A percentile compares a stretch with the other conserved stretches of the same genome.
phyloP scores from a whole-genome alignment of 2,329 filamentous ascomycete genomes.

The Penicillium sp. region DNA sequence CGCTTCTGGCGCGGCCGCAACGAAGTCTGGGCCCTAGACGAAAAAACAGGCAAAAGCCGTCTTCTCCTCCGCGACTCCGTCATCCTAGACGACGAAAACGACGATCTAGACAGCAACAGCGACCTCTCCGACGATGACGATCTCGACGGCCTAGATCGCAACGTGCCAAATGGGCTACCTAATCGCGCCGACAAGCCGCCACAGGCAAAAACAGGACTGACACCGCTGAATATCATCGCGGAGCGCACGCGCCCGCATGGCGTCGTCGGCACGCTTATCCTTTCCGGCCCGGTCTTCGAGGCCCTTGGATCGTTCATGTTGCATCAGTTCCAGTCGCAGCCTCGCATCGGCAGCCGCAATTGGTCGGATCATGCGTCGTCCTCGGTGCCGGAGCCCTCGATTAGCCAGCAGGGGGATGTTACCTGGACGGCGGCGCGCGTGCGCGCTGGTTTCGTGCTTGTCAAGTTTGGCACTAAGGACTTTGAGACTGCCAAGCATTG shows the following conservation, averaged over 20 bases:
- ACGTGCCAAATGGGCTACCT: slow-evolving; percentile 7
- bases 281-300: slow-evolving; percentile 70
- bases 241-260: slow-evolving; percentile 71
- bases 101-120: slow-evolving; percentile 5
- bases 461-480: slow-evolving; percentile 83
- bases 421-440: slow-evolving; percentile 81
- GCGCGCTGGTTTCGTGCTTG: slow-evolving; percentile 73
- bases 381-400: slow-evolving; percentile 21
- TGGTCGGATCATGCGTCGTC: slow-evolving; percentile 52
- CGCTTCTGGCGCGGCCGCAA: slow-evolving; percentile 77
- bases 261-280: slow-evolving; percentile 79
- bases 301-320: slow-evolving; percentile 72
- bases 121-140: slow-evolving; percentile 13
- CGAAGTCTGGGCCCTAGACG: slow-evolving; percentile 59
- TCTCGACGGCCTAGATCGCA: slow-evolving; percentile 29
- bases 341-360: slow-evolving; percentile 78
- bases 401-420: slow-evolving; percentile 53
- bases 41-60: slow-evolving; percentile 48
- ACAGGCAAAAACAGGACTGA: slow-evolving; percentile 17
- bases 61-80: slow-evolving; percentile 84
- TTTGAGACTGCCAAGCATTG: slow-evolving; percentile 80
- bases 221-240: slow-evolving; percentile 32
- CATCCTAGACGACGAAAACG: slow-evolving; percentile 61
- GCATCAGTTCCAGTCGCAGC: slow-evolving; percentile 71
- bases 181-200: slow-evolving; percentile 16